Base-by-base conservation (phyloP, 768 basidiomycete species). In the Tylopilus vinaceipallidus region DNA sequence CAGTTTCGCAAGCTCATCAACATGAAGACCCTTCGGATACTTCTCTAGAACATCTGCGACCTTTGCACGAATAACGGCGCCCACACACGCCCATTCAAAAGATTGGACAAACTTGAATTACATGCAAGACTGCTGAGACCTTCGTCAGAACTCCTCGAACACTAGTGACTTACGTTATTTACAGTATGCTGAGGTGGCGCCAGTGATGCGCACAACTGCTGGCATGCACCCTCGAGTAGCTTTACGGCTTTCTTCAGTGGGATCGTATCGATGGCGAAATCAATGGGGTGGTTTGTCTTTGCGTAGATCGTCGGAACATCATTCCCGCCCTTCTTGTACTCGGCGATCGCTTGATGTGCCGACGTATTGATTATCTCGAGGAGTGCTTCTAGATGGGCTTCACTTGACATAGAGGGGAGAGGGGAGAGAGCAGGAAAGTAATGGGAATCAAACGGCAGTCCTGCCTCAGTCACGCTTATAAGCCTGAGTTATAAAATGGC, bases 361-460 rank as follows among this genome's bases (percentile, higher is more conserved):
- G 70, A 58, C 2, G 54, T 48, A 30, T 60, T 64, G 52, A 71
- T 65, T n/a, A 71, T 67, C 8, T 53, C 57, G 32, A 71, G 60
- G 39, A 71, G 59, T 62, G n/a, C n/a, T n/a, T n/a, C n/a, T n/a
- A n/a, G n/a, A n/a, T n/a, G n/a, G n/a, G n/a, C n/a, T n/a, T n/a
- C 61, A 9, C 40, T 50, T 17, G 60, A 62, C 59, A 62, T 61
- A n/a, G 19, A 19, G 19, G 46, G 38, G 30, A 12, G 29, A 27
- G 37, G 8, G 38, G n/a, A n/a, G n/a, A n/a, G n/a, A n/a, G n/a
- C n/a, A n/a, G n/a, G n/a, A n/a, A n/a, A n/a, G n/a, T n/a, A n/a
- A n/a, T n/a, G n/a, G n/a, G n/a, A n/a, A n/a, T n/a, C n/a, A n/a
- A n/a, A n/a, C n/a, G n/a, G n/a, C n/a, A n/a, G n/a, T n/a, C n/a